Evolutionary conservation across 2,329 filamentous ascomycete species (phyloP).

Genomic region (Cytospora paraplurivora): DNA sequence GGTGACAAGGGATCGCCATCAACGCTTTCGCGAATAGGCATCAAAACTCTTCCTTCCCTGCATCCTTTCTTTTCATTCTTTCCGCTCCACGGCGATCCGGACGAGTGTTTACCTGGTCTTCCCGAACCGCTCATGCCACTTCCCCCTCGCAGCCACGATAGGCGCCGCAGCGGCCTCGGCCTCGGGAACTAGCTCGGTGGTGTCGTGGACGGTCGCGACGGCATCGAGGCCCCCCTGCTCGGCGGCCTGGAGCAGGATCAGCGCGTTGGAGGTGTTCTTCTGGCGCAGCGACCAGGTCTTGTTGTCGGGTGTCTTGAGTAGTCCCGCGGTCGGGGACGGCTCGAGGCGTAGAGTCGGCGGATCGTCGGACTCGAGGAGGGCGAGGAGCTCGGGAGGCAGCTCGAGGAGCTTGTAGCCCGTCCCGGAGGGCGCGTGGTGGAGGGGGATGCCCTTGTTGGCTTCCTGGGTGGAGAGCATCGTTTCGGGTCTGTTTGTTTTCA

Average conservation of each 20-base stretch:
- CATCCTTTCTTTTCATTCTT: neutral
- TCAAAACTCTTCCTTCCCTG: neutral
- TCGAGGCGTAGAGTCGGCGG: constrained; percentile 54
- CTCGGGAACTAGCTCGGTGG: constrained; percentile 59
- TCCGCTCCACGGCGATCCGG: neutral
- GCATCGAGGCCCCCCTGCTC: constrained; percentile 43
- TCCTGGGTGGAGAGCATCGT: constrained; percentile 49
- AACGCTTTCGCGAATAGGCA: too few relatives aligned
- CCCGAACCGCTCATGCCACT: constrained; percentile 64
- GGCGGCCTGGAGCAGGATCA: constrained; percentile 53
- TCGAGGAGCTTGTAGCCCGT: constrained; percentile 63
- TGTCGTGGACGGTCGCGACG: constrained; percentile 62
- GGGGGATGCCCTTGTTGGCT: constrained; percentile 47
- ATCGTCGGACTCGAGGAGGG: constrained; percentile 55
- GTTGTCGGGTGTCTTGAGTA: constrained; percentile 51
- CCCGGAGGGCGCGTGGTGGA: constrained; percentile 52
- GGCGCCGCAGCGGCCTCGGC: constrained; percentile 33
- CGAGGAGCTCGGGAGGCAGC: constrained; percentile 60
- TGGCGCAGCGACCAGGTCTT: constrained; percentile 62
- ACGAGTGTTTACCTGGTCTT: constrained; percentile 41
- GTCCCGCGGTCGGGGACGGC: constrained; percentile 53
- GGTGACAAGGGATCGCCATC: too few relatives aligned
- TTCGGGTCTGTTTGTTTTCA: neutral
- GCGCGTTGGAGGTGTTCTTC: constrained; percentile 69
- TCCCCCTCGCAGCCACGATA: constrained; percentile 45